Evolutionary conservation across 73 alveolate genomes (phyloP).

Genomic region (Paramecium biaurelia): DNA sequence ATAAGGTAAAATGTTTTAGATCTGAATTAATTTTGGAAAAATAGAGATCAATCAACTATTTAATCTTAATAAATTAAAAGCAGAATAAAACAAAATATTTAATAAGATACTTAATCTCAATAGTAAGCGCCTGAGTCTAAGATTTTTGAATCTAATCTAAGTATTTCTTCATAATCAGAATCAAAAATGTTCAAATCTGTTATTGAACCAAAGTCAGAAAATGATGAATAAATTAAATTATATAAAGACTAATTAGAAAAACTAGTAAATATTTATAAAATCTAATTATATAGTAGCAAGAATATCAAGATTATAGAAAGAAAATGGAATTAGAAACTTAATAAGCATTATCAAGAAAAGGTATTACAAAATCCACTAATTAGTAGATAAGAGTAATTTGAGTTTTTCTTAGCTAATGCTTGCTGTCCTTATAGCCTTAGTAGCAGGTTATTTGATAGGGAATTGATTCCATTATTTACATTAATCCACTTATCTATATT

Average conservation of each 20-base stretch:
- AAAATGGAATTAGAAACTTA: background rate
- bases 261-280: background rate
- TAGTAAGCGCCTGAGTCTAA: background rate
- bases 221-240: background rate
- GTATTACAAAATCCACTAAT: background rate
- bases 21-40: background rate
- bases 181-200: background rate
- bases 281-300: background rate
- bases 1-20: background rate
- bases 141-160: background rate
- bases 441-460: background rate
- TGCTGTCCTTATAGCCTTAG: background rate
- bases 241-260: background rate
- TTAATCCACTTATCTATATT: background rate
- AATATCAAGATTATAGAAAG: background rate
- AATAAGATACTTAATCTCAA: background rate
- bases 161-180: background rate
- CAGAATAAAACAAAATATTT: background rate
- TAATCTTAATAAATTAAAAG: background rate
- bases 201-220: background rate
- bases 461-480: background rate
- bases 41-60: background rate
- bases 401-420: background rate
- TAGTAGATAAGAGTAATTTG: background rate
- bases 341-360: background rate